These are phyloP conservation scores for Picea engelmannii DNA, from an alignment of 83 land plant genomes.

Conservation along the genomic window DNA sequence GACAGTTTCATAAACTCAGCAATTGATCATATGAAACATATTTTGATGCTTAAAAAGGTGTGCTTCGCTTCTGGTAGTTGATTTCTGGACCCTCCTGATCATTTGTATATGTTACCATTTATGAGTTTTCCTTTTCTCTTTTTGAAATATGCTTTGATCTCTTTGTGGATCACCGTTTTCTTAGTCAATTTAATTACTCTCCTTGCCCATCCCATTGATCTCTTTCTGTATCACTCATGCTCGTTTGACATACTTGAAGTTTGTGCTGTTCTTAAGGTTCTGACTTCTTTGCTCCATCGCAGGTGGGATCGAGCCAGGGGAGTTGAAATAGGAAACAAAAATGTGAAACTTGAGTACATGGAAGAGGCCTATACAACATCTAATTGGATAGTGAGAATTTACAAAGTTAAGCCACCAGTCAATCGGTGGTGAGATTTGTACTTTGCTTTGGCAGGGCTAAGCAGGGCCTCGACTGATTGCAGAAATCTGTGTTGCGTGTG, in stretches of 20 bases:
- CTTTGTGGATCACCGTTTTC: not conserved
- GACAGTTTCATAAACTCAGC: no score
- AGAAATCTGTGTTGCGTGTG: slow-evolving; percentile 2
- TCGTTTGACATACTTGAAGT: not conserved
- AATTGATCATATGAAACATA: no score
- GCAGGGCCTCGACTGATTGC: no score
- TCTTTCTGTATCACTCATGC: not conserved
- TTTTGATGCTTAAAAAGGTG: no score
- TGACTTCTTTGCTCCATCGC: not conserved
- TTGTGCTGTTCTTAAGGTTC: not conserved
- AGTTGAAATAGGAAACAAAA: slow-evolving; percentile 96
- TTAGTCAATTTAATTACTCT: not conserved
- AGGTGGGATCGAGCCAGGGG: slow-evolving; percentile 99
- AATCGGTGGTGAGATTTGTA: slow-evolving; percentile 68
- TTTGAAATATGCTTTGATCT: not conserved
- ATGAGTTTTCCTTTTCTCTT: not conserved
- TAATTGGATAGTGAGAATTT: slow-evolving; percentile 96
- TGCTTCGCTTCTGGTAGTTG: no score
- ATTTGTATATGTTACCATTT: no score
- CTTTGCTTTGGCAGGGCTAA: not conserved
- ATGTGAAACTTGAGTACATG: slow-evolving; percentile 80
- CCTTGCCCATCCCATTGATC: not conserved
- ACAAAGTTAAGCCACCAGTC: slow-evolving; percentile 92
- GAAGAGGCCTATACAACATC: slow-evolving; percentile 99
- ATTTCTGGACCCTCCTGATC: no score